phyloP scores from a whole-genome alignment of 2,329 filamentous ascomycete genomes.

The Colletotrichum lupini region DNA sequence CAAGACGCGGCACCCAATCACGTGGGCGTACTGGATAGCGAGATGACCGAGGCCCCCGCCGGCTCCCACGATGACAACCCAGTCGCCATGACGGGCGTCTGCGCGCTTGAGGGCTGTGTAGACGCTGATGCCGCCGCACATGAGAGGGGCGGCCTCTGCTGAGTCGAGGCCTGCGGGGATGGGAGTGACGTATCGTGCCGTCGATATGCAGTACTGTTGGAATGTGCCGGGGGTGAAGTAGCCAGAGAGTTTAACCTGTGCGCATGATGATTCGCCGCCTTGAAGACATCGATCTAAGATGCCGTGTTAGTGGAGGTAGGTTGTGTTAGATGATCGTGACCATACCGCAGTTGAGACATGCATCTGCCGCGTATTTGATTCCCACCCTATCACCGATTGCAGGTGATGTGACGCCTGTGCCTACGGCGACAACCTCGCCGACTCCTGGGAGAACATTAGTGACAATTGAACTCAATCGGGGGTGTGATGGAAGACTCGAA shows the following conservation, averaged over 20 bases:
- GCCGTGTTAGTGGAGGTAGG: not conserved
- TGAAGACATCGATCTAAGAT: slow-evolving; percentile 36
- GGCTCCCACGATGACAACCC: slow-evolving; percentile 43
- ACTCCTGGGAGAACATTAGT: not conserved
- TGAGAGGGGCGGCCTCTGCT: slow-evolving; percentile 65
- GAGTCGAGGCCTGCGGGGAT: slow-evolving; percentile 49
- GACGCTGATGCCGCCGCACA: slow-evolving; percentile 75
- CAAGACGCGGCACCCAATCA: slow-evolving; percentile 43
- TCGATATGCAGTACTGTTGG: slow-evolving; percentile 38
- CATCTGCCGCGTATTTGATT: slow-evolving; percentile 39
- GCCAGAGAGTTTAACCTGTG: slow-evolving; percentile 39
- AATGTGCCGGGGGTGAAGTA: slow-evolving; percentile 42
- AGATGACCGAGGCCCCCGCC: slow-evolving; percentile 45
- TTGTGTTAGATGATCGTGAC: not conserved
- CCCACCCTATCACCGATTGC: slow-evolving; percentile 36
- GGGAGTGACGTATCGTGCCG: slow-evolving; percentile 55
- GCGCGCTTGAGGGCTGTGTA: slow-evolving; percentile 63
- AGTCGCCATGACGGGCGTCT: slow-evolving; percentile 39
- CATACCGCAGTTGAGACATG: slow-evolving; percentile 38
- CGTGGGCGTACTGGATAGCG: slow-evolving; percentile 44
- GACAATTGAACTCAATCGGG: not conserved
- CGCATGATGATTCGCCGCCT: slow-evolving; percentile 38
- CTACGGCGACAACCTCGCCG: slow-evolving; percentile 36
- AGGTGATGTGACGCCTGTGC: slow-evolving; percentile 30
- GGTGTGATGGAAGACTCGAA: not conserved